phyloP scores from a whole-genome alignment of 2,329 filamentous ascomycete genomes.

The Botrytis squamosa region DNA sequence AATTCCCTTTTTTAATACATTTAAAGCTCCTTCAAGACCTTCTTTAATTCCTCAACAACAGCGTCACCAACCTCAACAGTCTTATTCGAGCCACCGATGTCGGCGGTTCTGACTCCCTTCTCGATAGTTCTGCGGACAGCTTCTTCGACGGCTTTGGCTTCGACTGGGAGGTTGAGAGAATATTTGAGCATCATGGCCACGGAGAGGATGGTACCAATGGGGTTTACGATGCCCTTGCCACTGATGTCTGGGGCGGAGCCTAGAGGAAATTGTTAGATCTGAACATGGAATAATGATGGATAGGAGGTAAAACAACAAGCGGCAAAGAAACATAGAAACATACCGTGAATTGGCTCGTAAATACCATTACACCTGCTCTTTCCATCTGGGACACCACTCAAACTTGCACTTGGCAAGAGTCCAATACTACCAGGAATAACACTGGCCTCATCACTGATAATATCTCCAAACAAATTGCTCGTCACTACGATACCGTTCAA shows the following conservation, averaged over 20 bases:
- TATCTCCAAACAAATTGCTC: constrained; percentile 93
- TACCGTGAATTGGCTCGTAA: constrained; percentile 96
- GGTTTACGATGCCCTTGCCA: constrained; percentile 88
- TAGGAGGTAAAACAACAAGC: neutral
- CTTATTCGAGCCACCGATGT: constrained; percentile 74
- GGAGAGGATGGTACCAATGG: constrained; percentile 86
- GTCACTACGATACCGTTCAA: constrained; percentile 91
- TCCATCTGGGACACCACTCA: constrained; percentile 83
- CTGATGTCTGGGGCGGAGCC: constrained; percentile 92
- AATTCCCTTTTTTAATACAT: neutral
- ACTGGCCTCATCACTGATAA: constrained; percentile 91
- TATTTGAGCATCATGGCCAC: constrained; percentile 96
- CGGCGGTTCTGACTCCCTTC: constrained; percentile 72
- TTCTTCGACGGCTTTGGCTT: constrained; percentile 76
- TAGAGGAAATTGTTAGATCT: constrained; percentile 37
- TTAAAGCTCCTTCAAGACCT: constrained; percentile 51
- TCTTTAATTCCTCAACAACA: constrained; percentile 70
- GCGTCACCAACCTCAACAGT: constrained; percentile 84
- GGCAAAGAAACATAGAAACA: constrained; percentile 37
- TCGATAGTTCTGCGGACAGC: constrained; percentile 81
- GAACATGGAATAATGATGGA: no score
- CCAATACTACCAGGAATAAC: constrained; percentile 92
- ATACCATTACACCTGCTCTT: constrained; percentile 87
- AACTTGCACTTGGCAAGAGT: constrained; percentile 80
- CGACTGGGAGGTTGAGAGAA: constrained; percentile 74